Percentiles rank a stretch among this genome's conserved stretches.
phyloP scores from a whole-genome alignment of 2,329 filamentous ascomycete species.

The Monilinia fructicola region DNA sequence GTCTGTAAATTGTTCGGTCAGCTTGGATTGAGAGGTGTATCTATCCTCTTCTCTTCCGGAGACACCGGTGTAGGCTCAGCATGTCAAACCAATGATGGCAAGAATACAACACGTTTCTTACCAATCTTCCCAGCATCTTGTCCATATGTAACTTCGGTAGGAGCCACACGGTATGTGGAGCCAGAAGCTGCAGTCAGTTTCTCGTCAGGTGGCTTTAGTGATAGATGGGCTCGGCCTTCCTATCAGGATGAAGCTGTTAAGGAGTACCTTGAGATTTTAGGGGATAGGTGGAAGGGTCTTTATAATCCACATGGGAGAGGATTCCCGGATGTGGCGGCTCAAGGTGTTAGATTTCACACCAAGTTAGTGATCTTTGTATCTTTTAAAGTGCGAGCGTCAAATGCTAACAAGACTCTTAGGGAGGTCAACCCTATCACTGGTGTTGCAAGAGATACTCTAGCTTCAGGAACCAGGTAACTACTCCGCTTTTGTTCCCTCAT shows the following conservation, averaged over 20 bases:
- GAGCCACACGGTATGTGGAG: constrained; percentile 54
- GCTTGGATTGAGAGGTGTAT: constrained; percentile 63
- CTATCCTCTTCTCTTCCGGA: constrained; percentile 60
- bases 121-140: constrained; percentile 65
- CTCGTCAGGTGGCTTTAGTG: constrained; percentile 51
- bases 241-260: constrained; percentile 50
- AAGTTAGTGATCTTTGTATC: constrained; percentile 17
- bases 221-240: constrained; percentile 49
- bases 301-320: constrained; percentile 51
- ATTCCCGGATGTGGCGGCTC: constrained; percentile 55
- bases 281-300: constrained; percentile 47
- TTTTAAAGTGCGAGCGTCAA: too few relatives aligned
- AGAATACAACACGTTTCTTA: constrained; percentile 54
- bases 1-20: constrained; percentile 64
- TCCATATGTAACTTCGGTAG: constrained; percentile 66
- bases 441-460: constrained; percentile 15
- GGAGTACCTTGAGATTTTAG: constrained; percentile 46
- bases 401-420: not conserved
- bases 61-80: constrained; percentile 53
- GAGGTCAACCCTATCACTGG: constrained; percentile 47
- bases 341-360: constrained; percentile 55
- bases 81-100: constrained; percentile 61
- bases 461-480: constrained; percentile 32
- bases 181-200: constrained; percentile 45
- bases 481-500: not conserved